These are phyloP conservation scores for Kodamaea alishanica DNA, from an alignment of 1,139 yeast genomes.

Conservation along the genomic window DNA sequence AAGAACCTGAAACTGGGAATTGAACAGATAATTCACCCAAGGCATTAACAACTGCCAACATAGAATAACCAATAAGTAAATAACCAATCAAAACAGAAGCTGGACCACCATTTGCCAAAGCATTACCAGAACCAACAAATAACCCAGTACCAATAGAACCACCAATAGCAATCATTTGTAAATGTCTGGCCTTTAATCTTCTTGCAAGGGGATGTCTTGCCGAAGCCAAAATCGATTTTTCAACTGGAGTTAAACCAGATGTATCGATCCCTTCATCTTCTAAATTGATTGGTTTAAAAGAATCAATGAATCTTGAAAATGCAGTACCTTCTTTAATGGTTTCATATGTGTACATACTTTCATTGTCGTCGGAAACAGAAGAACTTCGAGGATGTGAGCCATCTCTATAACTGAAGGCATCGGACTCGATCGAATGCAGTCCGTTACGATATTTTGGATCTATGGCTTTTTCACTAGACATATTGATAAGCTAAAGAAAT, in stretches of 20 bases:
- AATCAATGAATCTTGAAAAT: constrained; percentile 27
- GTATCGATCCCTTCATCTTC: constrained; percentile 41
- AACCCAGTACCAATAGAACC: constrained; percentile 41
- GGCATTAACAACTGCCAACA: constrained; percentile 26
- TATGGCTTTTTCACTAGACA: background rate
- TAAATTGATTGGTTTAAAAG: constrained; percentile 40
- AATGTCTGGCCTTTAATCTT: constrained; percentile 27
- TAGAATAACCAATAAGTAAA: constrained; percentile 22
- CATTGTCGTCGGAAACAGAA: constrained; percentile 5
- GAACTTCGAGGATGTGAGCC: constrained; percentile 7
- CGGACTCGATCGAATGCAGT: constrained; percentile 10
- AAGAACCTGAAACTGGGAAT: constrained; percentile 30
- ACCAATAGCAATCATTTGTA: constrained; percentile 29
- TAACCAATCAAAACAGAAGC: constrained; percentile 30
- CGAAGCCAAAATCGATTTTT: constrained; percentile 32
- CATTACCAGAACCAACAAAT: constrained; percentile 68
- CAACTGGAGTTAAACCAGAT: constrained; percentile 25
- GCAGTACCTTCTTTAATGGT: constrained; percentile 15
- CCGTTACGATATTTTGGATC: background rate
- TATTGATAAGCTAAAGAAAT: background rate
- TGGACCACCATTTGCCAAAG: constrained; percentile 67
- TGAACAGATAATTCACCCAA: constrained; percentile 30
- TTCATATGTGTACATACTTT: constrained; percentile 14
- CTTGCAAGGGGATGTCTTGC: constrained; percentile 24
- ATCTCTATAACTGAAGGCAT: constrained; percentile 13